Evolutionary conservation across 2,329 filamentous ascomycete species (phyloP).

Genomic region (Tolypocladium endophyticum): DNA sequence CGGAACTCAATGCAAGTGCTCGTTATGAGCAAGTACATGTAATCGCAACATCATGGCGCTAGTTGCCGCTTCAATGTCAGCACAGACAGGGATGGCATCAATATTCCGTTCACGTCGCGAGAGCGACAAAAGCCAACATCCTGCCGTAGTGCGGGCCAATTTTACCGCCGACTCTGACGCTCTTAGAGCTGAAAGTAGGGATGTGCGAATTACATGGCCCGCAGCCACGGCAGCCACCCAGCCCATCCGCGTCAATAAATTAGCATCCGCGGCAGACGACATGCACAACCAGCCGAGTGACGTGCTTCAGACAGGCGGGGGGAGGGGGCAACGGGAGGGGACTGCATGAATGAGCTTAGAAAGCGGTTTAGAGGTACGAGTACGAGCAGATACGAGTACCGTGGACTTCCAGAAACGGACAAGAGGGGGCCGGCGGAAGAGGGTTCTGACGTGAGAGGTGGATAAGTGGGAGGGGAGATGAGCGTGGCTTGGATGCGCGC

Average conservation of each 20-base stretch:
- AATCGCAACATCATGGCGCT: background rate
- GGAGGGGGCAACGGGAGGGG: background rate
- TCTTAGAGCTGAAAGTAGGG: background rate
- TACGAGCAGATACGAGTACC: background rate
- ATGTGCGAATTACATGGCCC: background rate
- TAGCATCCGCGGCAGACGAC: background rate
- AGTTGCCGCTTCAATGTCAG: background rate
- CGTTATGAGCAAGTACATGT: background rate
- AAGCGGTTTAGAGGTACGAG: background rate
- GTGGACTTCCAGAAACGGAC: no score
- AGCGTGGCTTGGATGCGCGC: background rate
- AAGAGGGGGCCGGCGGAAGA: background rate
- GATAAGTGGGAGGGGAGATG: background rate
- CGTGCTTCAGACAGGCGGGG: background rate
- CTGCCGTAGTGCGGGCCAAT: background rate
- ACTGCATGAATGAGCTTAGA: background rate
- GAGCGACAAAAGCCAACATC: background rate
- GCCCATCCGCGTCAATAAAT: background rate
- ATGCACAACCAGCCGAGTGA: background rate
- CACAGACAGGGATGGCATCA: background rate
- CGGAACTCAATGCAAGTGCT: background rate
- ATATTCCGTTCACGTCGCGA: background rate
- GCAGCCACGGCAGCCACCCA: background rate
- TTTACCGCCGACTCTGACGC: background rate
- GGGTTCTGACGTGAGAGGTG: conserved; percentile 1